phyloP scores from a whole-genome alignment of 768 basidiomycete genomes.

The Chalciporus piperatus region DNA sequence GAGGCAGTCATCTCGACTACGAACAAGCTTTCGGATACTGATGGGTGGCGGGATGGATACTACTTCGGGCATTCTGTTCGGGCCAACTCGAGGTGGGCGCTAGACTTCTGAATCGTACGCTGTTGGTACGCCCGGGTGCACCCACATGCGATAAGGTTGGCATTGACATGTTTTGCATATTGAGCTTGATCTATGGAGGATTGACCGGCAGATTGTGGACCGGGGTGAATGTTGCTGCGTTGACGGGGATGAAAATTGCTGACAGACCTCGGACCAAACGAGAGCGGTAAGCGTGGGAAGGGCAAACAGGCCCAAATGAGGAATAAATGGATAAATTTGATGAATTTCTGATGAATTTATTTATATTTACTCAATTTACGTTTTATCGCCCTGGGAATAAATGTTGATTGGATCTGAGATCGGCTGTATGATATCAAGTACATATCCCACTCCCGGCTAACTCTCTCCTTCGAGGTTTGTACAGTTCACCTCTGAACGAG shows the following conservation, averaged over 20 bases:
- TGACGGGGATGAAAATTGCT: background rate
- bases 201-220: no score
- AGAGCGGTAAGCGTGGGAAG: background rate
- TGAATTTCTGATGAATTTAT: background rate
- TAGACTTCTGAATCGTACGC: no score
- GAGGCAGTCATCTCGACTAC: conserved; percentile 22
- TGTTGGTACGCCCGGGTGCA: no score
- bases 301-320: background rate
- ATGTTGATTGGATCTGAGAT: conserved; percentile 11
- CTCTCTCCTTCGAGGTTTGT: conserved; percentile 6
- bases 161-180: no score
- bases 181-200: no score
- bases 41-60: background rate
- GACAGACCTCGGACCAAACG: no score
- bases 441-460: conserved; percentile 3
- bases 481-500: background rate
- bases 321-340: background rate
- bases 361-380: conserved; percentile 4
- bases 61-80: background rate
- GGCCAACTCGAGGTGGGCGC: no score
- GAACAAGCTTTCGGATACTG: background rate
- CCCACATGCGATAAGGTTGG: no score
- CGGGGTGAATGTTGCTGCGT: no score
- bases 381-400: conserved; percentile 23
- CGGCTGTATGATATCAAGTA: background rate